Evolutionary conservation across 225 moss, liverwort and hornwort species (phyloP).

Genomic region (Anthoceros angustus): DNA sequence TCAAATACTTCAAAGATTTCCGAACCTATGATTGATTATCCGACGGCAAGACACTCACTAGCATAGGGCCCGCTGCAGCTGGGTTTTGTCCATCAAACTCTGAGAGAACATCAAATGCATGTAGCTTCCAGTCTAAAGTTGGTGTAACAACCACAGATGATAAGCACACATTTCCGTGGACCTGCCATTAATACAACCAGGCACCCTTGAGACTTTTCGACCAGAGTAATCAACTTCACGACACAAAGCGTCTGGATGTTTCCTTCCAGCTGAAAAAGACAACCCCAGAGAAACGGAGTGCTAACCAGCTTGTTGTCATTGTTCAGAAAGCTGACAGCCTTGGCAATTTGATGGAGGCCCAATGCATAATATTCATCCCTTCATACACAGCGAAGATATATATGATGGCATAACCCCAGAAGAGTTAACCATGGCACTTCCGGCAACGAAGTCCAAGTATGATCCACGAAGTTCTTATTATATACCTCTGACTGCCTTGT

Average conservation of each 20-base stretch:
- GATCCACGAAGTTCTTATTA: conserved; percentile 4
- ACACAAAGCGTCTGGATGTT: not conserved
- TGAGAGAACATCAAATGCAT: conserved; percentile 81
- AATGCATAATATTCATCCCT: conserved; percentile 97
- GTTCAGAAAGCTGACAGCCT: conserved; percentile 90
- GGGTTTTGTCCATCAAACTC: conserved; percentile 90
- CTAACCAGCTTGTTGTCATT: conserved; percentile 94
- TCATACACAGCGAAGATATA: conserved; percentile 9
- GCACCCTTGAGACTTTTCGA: not conserved
- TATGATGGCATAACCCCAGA: no score
- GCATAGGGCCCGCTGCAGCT: conserved; percentile 69
- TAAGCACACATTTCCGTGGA: conserved; percentile 92
- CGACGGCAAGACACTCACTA: conserved; percentile 30
- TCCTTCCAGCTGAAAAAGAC: not conserved
- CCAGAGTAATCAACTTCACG: not conserved
- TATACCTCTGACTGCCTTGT: conserved; percentile 76
- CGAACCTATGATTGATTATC: not conserved
- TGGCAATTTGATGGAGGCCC: conserved; percentile 88
- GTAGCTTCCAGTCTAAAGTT: conserved; percentile 86
- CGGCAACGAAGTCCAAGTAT: not conserved
- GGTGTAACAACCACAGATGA: conserved; percentile 81
- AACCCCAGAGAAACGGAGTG: not conserved
- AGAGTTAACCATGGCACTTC: no score
- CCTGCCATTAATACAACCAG: conserved; percentile 23
- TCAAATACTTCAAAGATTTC: not conserved